Percentiles rank a stretch among this genome's conserved stretches.
Conservation (phyloP, 2,329 filamentous ascomycete genomes). For the Aspergillus sp. region DNA sequence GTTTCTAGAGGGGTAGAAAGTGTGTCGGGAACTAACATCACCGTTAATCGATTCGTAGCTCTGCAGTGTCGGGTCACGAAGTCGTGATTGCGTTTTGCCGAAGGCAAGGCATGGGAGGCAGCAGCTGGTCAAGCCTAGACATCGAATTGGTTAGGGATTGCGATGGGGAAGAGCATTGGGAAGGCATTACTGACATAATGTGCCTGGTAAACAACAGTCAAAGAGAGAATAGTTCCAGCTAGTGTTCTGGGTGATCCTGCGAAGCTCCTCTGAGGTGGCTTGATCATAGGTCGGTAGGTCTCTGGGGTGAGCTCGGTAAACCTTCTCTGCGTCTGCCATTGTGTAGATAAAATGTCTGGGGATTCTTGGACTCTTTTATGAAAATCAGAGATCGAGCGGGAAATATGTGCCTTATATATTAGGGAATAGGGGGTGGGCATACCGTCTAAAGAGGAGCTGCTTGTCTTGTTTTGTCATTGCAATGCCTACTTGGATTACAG, state of each 20-base stretch:
- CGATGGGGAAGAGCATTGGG: neutral
- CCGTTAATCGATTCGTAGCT: slow-evolving; percentile 15
- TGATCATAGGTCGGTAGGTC: slow-evolving; percentile 10
- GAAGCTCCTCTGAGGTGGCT: neutral
- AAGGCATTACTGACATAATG: slow-evolving; percentile 17
- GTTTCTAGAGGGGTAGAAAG: neutral
- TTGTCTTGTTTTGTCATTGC: too few relatives aligned
- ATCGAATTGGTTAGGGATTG: neutral
- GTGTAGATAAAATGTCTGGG: too few relatives aligned
- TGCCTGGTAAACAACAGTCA: slow-evolving; percentile 16
- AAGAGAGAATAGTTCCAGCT: slow-evolving; percentile 22
- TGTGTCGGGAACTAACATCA: neutral
- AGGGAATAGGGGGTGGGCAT: too few relatives aligned
- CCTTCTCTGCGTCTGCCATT: slow-evolving; percentile 8
- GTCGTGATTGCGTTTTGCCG: slow-evolving; percentile 20
- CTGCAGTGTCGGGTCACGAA: slow-evolving; percentile 10
- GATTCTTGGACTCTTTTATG: too few relatives aligned
- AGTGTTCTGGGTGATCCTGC: slow-evolving; percentile 9
- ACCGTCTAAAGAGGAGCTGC: too few relatives aligned
- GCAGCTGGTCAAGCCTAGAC: slow-evolving; percentile 16
- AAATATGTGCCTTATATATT: too few relatives aligned
- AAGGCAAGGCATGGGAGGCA: slow-evolving; percentile 23
- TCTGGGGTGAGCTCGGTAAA: slow-evolving; percentile 12
- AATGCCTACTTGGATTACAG: too few relatives aligned
- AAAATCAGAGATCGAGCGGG: too few relatives aligned